Evolutionary conservation across 2,329 filamentous ascomycete genomes (phyloP).

Genomic region (Trichoderma breve): DNA sequence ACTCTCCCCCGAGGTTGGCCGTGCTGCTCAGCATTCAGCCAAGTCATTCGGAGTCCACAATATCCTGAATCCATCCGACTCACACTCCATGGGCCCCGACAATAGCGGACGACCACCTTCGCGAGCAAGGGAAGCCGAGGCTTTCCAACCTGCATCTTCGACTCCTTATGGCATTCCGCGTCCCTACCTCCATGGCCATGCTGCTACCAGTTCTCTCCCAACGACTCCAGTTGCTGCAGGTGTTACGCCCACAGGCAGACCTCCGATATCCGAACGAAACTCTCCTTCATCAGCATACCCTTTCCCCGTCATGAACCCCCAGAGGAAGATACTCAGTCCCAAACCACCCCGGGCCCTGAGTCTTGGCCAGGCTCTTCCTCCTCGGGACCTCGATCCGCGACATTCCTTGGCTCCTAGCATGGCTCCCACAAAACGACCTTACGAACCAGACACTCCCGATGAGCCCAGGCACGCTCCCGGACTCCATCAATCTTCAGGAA

Average conservation of each 20-base stretch:
- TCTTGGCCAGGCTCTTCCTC: constrained; percentile 28
- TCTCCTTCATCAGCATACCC: constrained; percentile 34
- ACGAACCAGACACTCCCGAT: constrained; percentile 30
- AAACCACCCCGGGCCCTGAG: constrained; percentile 32
- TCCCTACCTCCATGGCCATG: constrained; percentile 30
- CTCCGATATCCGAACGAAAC: constrained; percentile 32
- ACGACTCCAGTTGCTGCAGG: constrained; percentile 32
- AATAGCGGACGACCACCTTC: constrained; percentile 20
- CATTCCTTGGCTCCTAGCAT: constrained; percentile 24
- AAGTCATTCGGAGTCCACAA: constrained; percentile 38
- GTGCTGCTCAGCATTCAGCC: constrained; percentile 28
- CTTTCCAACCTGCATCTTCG: constrained; percentile 24
- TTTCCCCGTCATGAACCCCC: constrained; percentile 32
- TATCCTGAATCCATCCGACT: constrained; percentile 39
- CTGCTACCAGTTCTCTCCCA: constrained; percentile 35
- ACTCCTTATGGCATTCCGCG: constrained; percentile 27
- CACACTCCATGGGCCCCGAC: constrained; percentile 25
- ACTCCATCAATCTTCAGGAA: constrained; percentile 28
- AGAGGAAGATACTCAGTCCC: constrained; percentile 35
- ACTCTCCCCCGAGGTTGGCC: constrained; percentile 26
- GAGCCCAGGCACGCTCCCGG: constrained; percentile 30
- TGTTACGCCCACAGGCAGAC: constrained; percentile 29
- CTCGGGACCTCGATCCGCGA: constrained; percentile 28
- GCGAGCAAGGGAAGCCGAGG: constrained; percentile 25
- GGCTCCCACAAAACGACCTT: constrained; percentile 35